A percentile compares a stretch with the other conserved stretches of the same genome.
phyloP scores from a whole-genome alignment of 306 rosid species.

The Trifolium repens region DNA sequence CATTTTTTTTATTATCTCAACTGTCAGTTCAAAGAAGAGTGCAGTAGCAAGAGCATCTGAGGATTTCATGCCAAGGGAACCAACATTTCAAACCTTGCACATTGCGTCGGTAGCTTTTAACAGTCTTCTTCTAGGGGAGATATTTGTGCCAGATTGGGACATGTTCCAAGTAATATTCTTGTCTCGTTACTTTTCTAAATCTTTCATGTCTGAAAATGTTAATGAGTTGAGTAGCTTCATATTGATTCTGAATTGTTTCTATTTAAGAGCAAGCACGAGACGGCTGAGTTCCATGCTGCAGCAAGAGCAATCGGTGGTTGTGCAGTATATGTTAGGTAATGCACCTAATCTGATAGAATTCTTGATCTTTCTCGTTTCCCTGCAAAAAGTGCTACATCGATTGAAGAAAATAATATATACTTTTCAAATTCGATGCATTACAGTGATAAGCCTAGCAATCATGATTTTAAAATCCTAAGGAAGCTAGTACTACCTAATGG shows the following conservation, averaged over 20 bases:
- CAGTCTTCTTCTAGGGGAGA: slow-evolving; percentile 78
- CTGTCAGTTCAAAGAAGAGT: slow-evolving; percentile 64
- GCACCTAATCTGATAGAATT: slow-evolving; percentile 2
- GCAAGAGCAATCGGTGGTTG: slow-evolving; percentile 88
- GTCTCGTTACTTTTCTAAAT: slow-evolving; percentile 4
- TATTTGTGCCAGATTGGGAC: slow-evolving; percentile 82
- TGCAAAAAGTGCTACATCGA: not conserved
- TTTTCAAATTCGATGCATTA: slow-evolving; percentile 26
- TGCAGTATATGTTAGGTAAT: slow-evolving; percentile 74
- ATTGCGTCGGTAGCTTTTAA: slow-evolving; percentile 73
- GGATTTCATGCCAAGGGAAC: slow-evolving; percentile 83
- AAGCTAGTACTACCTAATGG: slow-evolving; percentile 73
- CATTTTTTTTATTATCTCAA: not conserved
- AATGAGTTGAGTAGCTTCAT: slow-evolving; percentile 9
- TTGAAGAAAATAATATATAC: not conserved
- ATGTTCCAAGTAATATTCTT: slow-evolving; percentile 68
- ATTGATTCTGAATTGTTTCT: slow-evolving; percentile 18
- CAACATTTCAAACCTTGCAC: slow-evolving; percentile 75
- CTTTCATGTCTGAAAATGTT: slow-evolving; percentile 3
- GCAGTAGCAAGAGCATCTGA: slow-evolving; percentile 76
- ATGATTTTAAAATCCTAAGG: slow-evolving; percentile 66
- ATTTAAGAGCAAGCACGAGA: slow-evolving; percentile 69
- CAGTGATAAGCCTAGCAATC: slow-evolving; percentile 76
- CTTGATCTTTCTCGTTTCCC: slow-evolving; percentile 1
- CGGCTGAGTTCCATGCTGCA: slow-evolving; percentile 82